Percentiles rank a stretch among this genome's conserved stretches.
These are phyloP conservation scores for Candida gigantensis DNA, from an alignment of 1,139 yeast species.

Conservation along the genomic window DNA sequence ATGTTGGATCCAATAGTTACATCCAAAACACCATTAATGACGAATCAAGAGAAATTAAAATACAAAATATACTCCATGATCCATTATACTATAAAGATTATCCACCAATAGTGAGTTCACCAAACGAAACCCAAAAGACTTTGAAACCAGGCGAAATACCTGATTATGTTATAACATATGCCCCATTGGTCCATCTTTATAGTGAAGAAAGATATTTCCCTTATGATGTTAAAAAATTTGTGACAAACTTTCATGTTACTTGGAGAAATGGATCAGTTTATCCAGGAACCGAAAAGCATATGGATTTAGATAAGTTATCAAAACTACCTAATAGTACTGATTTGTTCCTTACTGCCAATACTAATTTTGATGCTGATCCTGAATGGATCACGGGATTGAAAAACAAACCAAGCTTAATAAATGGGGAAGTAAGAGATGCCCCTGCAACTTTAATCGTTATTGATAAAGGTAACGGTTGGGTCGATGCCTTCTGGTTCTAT, in stretches of 20 bases:
- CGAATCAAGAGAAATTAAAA: slow-evolving; percentile 13
- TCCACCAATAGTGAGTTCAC: slow-evolving; percentile 40
- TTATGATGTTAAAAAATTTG: slow-evolving; percentile 72
- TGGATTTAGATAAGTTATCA: slow-evolving; percentile 42
- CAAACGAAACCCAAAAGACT: slow-evolving; percentile 31
- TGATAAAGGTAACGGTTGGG: slow-evolving; percentile 91
- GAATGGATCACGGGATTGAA: slow-evolving; percentile 80
- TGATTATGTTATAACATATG: slow-evolving; percentile 65
- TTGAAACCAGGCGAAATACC: slow-evolving; percentile 66
- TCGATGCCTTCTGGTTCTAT: slow-evolving; percentile 95
- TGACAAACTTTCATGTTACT: slow-evolving; percentile 57
- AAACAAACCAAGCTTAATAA: slow-evolving; percentile 67
- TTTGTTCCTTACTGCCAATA: slow-evolving; percentile 59
- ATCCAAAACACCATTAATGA: slow-evolving; percentile 14
- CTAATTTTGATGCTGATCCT: slow-evolving; percentile 75
- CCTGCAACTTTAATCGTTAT: slow-evolving; percentile 83
- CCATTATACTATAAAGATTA: slow-evolving; percentile 31
- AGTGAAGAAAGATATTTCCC: slow-evolving; percentile 89
- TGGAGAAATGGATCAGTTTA: slow-evolving; percentile 49
- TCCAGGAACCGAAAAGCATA: slow-evolving; percentile 35
- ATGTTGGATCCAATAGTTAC: slow-evolving; percentile 11
- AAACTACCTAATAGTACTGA: slow-evolving; percentile 29
- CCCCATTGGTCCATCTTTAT: slow-evolving; percentile 83
- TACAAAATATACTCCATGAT: slow-evolving; percentile 15
- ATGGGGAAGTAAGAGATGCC: slow-evolving; percentile 71